Percentiles rank a stretch among this genome's conserved stretches.
Conservation (phyloP, 73 alveolate species). For the Diophrys appendiculata region DNA sequence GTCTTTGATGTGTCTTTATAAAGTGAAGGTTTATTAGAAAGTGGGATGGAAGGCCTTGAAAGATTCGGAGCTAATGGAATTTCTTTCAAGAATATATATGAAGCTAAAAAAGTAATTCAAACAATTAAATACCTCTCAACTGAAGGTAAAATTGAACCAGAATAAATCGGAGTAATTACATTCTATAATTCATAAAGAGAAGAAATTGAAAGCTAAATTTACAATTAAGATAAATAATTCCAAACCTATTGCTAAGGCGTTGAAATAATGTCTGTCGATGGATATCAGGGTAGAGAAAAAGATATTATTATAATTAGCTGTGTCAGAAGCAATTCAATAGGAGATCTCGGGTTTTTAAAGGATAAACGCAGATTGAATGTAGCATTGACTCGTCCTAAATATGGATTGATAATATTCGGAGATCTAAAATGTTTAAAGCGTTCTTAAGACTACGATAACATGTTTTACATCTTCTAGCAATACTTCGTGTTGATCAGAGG, state of each 20-base stretch:
- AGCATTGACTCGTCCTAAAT: slow-evolving; percentile 99
- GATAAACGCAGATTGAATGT: slow-evolving; percentile 99
- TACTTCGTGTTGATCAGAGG: slow-evolving; percentile 15
- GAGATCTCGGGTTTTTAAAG: slow-evolving; percentile 97
- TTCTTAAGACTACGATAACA: slow-evolving; percentile 53
- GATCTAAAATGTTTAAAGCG: slow-evolving; percentile 56
- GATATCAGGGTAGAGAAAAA: slow-evolving; percentile 99
- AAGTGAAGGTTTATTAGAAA: slow-evolving; percentile 99
- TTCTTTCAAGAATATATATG: slow-evolving; percentile 95
- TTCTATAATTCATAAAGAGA: slow-evolving; percentile 98
- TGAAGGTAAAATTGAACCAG: slow-evolving; percentile 74
- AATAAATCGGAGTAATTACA: slow-evolving; percentile 98
- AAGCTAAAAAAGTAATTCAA: slow-evolving; percentile 74
- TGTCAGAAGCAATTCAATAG: slow-evolving; percentile 92
- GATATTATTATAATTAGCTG: slow-evolving; percentile 97
- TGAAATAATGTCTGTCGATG: slow-evolving; percentile 99
- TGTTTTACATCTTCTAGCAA: slow-evolving; percentile 30
- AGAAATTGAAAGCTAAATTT: not conserved
- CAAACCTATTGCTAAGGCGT: slow-evolving; percentile 89
- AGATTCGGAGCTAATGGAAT: slow-evolving; percentile 99
- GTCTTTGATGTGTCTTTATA: slow-evolving; percentile 94
- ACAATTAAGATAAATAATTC: too few relatives aligned
- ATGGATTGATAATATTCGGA: slow-evolving; percentile 98
- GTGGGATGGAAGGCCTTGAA: too few relatives aligned
- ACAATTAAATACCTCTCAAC: not conserved